Evolutionary conservation across 2,329 filamentous ascomycete genomes (phyloP), one percentile per base, ranked within the genome.

Genomic region (Cadophora sp.): DNA sequence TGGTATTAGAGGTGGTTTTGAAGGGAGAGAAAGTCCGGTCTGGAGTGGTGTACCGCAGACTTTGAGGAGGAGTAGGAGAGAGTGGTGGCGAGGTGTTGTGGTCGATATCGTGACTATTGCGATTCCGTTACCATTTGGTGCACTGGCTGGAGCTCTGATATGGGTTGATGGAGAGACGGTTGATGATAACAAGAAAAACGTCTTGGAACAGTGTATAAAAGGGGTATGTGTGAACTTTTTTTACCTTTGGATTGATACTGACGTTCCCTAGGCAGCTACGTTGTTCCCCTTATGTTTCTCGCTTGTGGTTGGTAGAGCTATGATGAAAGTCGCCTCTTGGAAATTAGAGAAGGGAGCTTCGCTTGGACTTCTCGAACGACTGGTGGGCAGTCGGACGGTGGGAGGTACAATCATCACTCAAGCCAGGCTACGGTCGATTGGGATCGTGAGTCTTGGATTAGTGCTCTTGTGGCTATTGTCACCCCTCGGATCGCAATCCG

Each of bases 241-340:
- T 3, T 50, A 8, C 0, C 13, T 41, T 20, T 43, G 9, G 63
- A 7, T 36, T 36, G 24, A 61, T 58, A 47, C 64, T 68, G 24
- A 69, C 24, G 3, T 24, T n/a, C 48, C 48, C 8, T 18, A 72
- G 70, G 65, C 66, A 20, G 63, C 69, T 7, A 72, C 71, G 14
- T 22, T 71, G 30, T 71, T 72, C 39, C 71, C 71, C 1, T 24
- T 72, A 18, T 33, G 68, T 30, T 72, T 72, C 58, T 70, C 71
- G 3, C 20, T 70, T n/a, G 53, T 72, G 30, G 61, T 72, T n/a
- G 71, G 71, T n/a, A 64, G 69, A 36, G 45, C 60, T 14, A 64
- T 70, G 58, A 51, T 70, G 43, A 68, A 69, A 33, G 16, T 71
- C 24, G 67, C 71, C 18, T 66, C 68, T 4, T 71, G 65, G 65